These are phyloP conservation scores for Monosporascus sp. DNA, from an alignment of 2,329 filamentous ascomycete genomes.

Conservation along the genomic window DNA sequence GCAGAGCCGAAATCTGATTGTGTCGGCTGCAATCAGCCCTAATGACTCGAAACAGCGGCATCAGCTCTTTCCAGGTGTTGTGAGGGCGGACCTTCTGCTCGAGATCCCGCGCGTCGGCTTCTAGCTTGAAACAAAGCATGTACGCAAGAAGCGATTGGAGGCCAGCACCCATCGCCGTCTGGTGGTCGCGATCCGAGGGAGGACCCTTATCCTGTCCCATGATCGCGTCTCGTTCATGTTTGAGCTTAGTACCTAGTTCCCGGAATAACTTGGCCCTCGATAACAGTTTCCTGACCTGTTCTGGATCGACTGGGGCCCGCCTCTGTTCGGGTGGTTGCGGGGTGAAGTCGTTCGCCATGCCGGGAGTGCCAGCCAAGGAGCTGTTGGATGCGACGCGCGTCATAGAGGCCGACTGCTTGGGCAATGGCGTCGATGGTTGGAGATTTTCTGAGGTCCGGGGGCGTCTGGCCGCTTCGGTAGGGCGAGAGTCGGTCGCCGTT, in stretches of 20 bases:
- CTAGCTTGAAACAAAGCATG: slow-evolving; percentile 47
- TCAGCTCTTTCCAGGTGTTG: slow-evolving; percentile 18
- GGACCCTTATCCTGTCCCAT: slow-evolving; percentile 18
- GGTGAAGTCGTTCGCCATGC: slow-evolving; percentile 37
- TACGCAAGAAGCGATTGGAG: slow-evolving; percentile 33
- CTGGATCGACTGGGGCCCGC: slow-evolving; percentile 27
- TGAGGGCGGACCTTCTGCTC: slow-evolving; percentile 39
- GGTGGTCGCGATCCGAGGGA: slow-evolving; percentile 18
- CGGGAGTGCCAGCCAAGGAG: slow-evolving; percentile 47
- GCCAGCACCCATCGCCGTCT: slow-evolving; percentile 23
- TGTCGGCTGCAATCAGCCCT: slow-evolving; percentile 19
- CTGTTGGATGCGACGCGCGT: slow-evolving; percentile 49
- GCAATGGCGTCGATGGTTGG: slow-evolving; percentile 44
- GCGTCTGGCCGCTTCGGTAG: slow-evolving; percentile 33
- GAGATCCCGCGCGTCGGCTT: slow-evolving; percentile 39
- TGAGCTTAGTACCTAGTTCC: slow-evolving; percentile 43
- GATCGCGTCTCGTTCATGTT: slow-evolving; percentile 50
- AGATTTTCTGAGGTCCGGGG: slow-evolving; percentile 39
- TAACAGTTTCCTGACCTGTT: slow-evolving; percentile 25
- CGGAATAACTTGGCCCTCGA: slow-evolving; percentile 34
- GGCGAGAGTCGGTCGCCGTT: slow-evolving; percentile 26
- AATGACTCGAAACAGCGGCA: slow-evolving; percentile 19
- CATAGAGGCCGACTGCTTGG: slow-evolving; percentile 45
- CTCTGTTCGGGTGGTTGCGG: slow-evolving; percentile 30
- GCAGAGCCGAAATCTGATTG: slow-evolving; percentile 16